Conservation (phyloP, 176 grass and related monocot genomes). For the Ensete glaucum region DNA sequence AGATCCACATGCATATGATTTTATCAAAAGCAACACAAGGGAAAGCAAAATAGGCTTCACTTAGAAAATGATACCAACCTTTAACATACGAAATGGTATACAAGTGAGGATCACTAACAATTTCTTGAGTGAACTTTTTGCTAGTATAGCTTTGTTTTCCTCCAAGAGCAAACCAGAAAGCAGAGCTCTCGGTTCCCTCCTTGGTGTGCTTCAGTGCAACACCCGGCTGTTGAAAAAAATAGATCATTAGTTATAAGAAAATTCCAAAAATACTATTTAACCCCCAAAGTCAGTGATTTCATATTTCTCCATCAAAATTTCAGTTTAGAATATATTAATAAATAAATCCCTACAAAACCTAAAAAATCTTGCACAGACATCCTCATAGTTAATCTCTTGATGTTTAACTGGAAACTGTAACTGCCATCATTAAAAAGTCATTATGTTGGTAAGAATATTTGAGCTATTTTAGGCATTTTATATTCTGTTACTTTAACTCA, state of each 20-base stretch:
- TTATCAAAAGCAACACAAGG: conserved; percentile 25
- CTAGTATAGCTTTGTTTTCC: conserved; percentile 81
- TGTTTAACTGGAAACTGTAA: no score
- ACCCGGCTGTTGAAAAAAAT: conserved; percentile 60
- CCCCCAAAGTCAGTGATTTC: no score
- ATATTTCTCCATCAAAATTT: no score
- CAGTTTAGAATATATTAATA: no score
- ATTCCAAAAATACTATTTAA: background rate
- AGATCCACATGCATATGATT: conserved; percentile 12
- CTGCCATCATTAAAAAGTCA: no score
- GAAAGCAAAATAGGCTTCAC: conserved; percentile 14
- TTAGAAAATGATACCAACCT: conserved; percentile 34
- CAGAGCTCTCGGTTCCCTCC: conserved; percentile 93
- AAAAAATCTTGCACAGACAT: no score
- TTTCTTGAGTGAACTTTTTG: conserved; percentile 43
- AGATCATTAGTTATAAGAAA: background rate
- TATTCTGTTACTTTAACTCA: no score
- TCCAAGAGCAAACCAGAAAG: conserved; percentile 97
- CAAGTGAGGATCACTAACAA: conserved; percentile 78
- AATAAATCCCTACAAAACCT: no score
- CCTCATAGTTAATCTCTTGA: no score
- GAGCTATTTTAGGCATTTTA: no score
- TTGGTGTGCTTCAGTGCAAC: conserved; percentile 70
- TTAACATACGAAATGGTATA: conserved; percentile 73
- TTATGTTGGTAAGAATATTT: no score